Percentiles rank a stretch among this genome's conserved stretches.
phyloP scores from a whole-genome alignment of 202 grass and related monocot genomes.

The Digitaria exilis region DNA sequence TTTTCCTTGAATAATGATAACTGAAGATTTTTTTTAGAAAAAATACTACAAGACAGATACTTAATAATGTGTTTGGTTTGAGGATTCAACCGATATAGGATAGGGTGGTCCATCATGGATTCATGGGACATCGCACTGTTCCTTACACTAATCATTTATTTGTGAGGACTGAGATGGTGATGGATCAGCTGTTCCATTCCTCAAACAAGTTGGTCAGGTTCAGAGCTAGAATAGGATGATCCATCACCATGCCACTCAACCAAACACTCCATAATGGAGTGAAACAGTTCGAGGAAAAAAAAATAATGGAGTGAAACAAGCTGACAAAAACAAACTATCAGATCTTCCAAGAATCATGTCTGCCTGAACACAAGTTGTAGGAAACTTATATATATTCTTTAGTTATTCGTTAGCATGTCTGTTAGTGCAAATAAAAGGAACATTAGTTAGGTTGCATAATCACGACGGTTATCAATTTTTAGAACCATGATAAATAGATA shows the following conservation, averaged over 20 bases:
- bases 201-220: background rate
- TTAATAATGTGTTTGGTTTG: conserved; percentile 3
- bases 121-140: background rate
- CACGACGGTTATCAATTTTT: background rate
- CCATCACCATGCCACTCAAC: background rate
- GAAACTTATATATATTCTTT: background rate
- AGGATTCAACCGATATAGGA: background rate
- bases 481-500: background rate
- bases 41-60: background rate
- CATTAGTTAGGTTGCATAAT: background rate
- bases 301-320: background rate
- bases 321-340: conserved; percentile 9
- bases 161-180: background rate
- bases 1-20: background rate
- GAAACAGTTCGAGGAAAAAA: no score
- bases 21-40: background rate
- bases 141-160: background rate
- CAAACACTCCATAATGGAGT: background rate
- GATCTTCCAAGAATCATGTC: conserved; percentile 30
- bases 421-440: background rate
- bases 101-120: background rate
- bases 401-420: background rate
- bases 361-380: background rate
- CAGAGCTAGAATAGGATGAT: background rate
- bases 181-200: background rate